Conservation (phyloP, 495 filamentous ascomycete species). For the Daldinia loculata region DNA sequence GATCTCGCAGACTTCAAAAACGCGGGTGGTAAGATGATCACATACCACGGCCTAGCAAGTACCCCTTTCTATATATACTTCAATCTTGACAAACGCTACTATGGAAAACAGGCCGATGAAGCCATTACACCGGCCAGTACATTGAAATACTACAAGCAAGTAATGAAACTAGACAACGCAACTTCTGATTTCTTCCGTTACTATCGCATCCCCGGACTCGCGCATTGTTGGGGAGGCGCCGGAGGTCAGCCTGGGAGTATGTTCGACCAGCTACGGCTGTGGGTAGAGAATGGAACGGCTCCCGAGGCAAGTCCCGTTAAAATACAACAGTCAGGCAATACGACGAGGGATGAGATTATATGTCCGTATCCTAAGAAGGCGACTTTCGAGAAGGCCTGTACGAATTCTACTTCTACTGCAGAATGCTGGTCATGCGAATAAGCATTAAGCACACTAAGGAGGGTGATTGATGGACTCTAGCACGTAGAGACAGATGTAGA, state of each 20-base stretch:
- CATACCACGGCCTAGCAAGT: background rate
- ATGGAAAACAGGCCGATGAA: background rate
- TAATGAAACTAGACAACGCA: background rate
- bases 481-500: no score
- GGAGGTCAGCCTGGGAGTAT: background rate
- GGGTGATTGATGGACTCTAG: no score
- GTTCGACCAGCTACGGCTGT: background rate
- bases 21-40: background rate
- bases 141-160: background rate
- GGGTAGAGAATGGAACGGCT: background rate
- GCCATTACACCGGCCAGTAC: background rate
- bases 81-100: background rate
- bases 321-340: background rate
- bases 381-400: background rate
- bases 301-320: background rate
- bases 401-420: background rate
- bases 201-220: background rate
- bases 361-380: background rate
- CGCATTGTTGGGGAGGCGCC: background rate
- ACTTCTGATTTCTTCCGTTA: background rate
- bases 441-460: background rate
- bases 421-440: background rate
- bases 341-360: background rate
- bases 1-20: background rate
- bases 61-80: background rate